Evolutionary conservation across 2,329 filamentous ascomycete genomes (phyloP).

Genomic region (Mariannaea elegans): DNA sequence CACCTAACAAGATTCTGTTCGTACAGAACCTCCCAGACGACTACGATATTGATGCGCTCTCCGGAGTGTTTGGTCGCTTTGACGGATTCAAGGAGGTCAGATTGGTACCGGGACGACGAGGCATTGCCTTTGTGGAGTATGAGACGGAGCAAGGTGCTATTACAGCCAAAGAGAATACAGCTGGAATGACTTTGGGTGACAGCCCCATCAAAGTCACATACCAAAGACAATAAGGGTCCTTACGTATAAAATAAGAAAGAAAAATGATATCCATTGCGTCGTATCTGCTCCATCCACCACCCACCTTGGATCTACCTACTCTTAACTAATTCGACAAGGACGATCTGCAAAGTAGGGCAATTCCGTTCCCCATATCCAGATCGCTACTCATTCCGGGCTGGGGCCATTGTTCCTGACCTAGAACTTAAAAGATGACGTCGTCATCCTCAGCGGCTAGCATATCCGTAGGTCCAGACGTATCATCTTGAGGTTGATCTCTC

Average conservation of each 20-base stretch:
- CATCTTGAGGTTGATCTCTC: conserved; percentile 50
- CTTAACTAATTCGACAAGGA: background rate
- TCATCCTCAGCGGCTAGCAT: conserved; percentile 80
- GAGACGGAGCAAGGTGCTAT: conserved; percentile 90
- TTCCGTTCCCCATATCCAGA: background rate
- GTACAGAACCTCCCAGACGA: conserved; percentile 91
- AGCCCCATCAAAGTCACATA: conserved; percentile 95
- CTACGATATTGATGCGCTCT: conserved; percentile 82
- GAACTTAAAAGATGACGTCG: conserved; percentile 82
- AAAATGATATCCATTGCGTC: background rate
- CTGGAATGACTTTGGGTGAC: conserved; percentile 79
- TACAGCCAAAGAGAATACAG: conserved; percentile 91
- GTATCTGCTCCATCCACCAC: background rate
- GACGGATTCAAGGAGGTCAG: conserved; percentile 95
- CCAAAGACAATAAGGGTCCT: conserved; percentile 76
- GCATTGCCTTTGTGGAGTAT: conserved; percentile 97
- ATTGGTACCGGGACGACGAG: conserved; percentile 83
- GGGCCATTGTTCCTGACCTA: background rate
- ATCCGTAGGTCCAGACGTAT: conserved; percentile 60
- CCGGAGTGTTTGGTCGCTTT: conserved; percentile 84
- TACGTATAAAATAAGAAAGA: background rate
- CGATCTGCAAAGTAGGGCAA: background rate
- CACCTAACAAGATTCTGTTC: conserved; percentile 96
- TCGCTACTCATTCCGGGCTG: background rate
- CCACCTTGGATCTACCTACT: background rate